Percentiles rank a stretch among this genome's conserved stretches.
These are phyloP conservation scores for Taxillus chinensis DNA, from an alignment of 164 flowering plant species.

Conservation along the genomic window DNA sequence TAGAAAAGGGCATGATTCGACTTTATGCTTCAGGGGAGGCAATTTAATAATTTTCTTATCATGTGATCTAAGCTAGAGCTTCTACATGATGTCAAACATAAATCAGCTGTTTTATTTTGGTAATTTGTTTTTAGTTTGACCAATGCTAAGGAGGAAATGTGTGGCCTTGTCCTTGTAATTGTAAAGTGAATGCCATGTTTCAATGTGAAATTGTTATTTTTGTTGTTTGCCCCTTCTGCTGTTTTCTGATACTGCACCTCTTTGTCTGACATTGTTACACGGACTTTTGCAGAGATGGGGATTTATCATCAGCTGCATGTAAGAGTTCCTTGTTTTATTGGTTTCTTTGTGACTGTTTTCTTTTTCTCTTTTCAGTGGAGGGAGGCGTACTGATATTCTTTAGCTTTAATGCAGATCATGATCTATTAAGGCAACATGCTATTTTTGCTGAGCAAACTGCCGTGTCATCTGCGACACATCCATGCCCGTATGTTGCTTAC, in stretches of 20 bases:
- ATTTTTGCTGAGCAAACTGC: constrained; percentile 64
- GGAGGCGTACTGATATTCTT: constrained; percentile 1
- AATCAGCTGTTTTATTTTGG: too few species aligned
- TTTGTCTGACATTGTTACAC: constrained; percentile 4
- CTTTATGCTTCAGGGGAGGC: too few species aligned
- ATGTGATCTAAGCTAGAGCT: too few species aligned
- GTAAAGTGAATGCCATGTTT: too few species aligned
- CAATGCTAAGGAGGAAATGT: too few species aligned
- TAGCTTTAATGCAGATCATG: constrained; percentile 55
- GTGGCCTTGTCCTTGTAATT: too few species aligned
- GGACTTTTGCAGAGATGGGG: constrained; percentile 52
- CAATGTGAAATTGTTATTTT: not conserved
- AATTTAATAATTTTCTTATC: too few species aligned
- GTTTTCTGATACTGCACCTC: not conserved
- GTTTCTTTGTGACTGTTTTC: not conserved
- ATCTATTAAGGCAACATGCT: constrained; percentile 58
- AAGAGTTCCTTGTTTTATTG: constrained; percentile 17
- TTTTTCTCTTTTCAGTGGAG: not conserved
- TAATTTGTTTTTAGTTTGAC: too few species aligned
- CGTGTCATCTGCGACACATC: constrained; percentile 61
- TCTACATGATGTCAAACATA: too few species aligned
- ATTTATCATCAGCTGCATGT: constrained; percentile 55
- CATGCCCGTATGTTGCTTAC: constrained; percentile 76
- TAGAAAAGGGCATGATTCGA: too few species aligned
- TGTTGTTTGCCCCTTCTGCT: not conserved